These are phyloP conservation scores for Nicotiana paniculata DNA, from an alignment of 257 asterid species.

Conservation along the genomic window DNA sequence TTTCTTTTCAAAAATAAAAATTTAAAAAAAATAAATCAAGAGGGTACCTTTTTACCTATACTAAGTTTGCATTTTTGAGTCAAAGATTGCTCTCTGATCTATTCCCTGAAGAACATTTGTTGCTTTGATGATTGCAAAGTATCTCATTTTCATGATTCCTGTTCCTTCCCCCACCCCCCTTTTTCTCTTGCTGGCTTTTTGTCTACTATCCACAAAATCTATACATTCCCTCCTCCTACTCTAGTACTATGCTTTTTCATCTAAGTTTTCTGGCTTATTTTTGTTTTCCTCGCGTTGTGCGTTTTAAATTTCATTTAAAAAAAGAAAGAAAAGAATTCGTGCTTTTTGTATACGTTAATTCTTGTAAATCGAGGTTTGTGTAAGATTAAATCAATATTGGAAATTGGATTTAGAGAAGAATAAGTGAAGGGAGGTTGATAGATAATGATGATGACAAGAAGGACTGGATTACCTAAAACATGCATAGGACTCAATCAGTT, in stretches of 20 bases:
- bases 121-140: conserved; percentile 71
- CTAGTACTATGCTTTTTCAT: background rate
- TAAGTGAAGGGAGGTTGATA: background rate
- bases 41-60: conserved; percentile 26
- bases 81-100: conserved; percentile 46
- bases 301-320: background rate
- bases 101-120: conserved; percentile 39
- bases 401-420: background rate
- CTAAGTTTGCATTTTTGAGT: conserved; percentile 58
- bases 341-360: background rate
- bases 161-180: conserved; percentile 16
- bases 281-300: background rate
- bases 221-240: background rate
- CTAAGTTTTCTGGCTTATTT: background rate
- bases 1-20: background rate
- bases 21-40: background rate
- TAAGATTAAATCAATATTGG: background rate
- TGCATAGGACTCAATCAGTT: conserved; percentile 9
- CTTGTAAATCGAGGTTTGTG: background rate
- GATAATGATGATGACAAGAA: conserved; percentile 27
- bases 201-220: conserved; percentile 22
- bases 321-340: background rate
- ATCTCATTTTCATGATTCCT: conserved; percentile 44
- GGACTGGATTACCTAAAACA: conserved; percentile 12
- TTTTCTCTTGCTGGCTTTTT: conserved; percentile 13